Evolutionary conservation across 176 grass and related monocot species (phyloP).

Genomic region (Hordeum marinum): DNA sequence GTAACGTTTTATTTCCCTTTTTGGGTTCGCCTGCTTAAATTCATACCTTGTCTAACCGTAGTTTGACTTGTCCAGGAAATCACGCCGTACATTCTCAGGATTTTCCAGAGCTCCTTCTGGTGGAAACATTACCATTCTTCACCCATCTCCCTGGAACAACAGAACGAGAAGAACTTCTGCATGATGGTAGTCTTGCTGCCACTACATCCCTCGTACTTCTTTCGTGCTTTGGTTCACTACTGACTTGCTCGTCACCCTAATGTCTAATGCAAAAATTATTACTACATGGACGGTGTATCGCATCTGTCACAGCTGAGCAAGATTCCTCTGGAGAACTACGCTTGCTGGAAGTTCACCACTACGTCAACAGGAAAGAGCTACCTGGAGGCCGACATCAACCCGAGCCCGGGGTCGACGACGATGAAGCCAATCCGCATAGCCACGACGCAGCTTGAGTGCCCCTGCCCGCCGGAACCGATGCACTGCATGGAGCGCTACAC

Average conservation of each 20-base stretch:
- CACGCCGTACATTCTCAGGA: not conserved
- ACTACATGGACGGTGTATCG: too few species aligned
- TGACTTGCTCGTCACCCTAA: too few species aligned
- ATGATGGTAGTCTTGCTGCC: not conserved
- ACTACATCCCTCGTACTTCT: too few species aligned
- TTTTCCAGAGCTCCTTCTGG: not conserved
- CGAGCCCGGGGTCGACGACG: not conserved
- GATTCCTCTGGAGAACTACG: not conserved
- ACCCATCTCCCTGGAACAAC: not conserved
- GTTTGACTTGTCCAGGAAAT: not conserved
- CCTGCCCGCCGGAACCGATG: not conserved
- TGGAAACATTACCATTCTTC: conserved; percentile 8
- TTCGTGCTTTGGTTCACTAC: too few species aligned
- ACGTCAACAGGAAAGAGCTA: not conserved
- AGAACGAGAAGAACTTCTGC: not conserved
- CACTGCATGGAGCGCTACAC: not conserved
- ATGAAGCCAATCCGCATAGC: not conserved
- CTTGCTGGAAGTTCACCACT: not conserved
- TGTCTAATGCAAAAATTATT: too few species aligned
- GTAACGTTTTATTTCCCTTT: not conserved
- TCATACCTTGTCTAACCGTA: not conserved
- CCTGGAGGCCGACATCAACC: not conserved
- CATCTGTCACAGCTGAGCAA: not conserved
- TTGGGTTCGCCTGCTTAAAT: not conserved
- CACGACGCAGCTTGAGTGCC: not conserved